Base-by-base conservation (phyloP, 768 basidiomycete genomes). In the Tylopilus vinaceipallidus region DNA sequence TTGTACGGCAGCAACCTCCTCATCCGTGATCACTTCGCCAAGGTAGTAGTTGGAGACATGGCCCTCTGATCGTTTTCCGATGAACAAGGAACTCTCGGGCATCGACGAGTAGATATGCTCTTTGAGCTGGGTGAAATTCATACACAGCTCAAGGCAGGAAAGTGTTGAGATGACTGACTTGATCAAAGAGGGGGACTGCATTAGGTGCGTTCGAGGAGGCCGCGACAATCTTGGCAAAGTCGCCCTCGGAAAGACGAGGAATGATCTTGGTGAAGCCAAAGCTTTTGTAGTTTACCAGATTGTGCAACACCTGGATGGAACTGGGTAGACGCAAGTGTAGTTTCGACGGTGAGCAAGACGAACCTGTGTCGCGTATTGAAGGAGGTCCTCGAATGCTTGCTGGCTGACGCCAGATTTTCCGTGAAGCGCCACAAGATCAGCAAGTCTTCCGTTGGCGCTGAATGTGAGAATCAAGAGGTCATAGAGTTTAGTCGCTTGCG, bases 231-330 rank as follows among this genome's bases (percentile, higher is more conserved):
- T 73, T 74, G 34, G 75, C 78, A 60, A 95, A 91, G 57, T 80
- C 82, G 14, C 72, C 75, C 20, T 74, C 59, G 2, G 80, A 59
- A 39, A 88, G 59, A 19, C 92, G 84, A 19, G 92, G 91, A 41
- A 91, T 63, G 56, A 95, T 86, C 71, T 95, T 94, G 36, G 87
- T 88, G 61, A 86, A 88, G 2, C 91, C 91, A 54, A 94, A 94
- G 3, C 76, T 79, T 64, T 81, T 88, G 70, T 83, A 91, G 68
- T 92, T 92, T 20, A 58, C 76, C 29, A 78, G 52, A 48, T 76
- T 75, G 54, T 72, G 73, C 51, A 79, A 49, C 23, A 70, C 68
- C 75, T 73, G 27, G 12, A 24, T 5, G 6, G 9, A 16, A 5
- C 29, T 26, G 27, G 6, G 48, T 41, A 29, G 23, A 43, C 2